Percentiles rank a stretch among this genome's conserved stretches.
Evolutionary conservation across 2,329 filamentous ascomycete species (phyloP).

Genomic region (Talaromyces amestolkiae): DNA sequence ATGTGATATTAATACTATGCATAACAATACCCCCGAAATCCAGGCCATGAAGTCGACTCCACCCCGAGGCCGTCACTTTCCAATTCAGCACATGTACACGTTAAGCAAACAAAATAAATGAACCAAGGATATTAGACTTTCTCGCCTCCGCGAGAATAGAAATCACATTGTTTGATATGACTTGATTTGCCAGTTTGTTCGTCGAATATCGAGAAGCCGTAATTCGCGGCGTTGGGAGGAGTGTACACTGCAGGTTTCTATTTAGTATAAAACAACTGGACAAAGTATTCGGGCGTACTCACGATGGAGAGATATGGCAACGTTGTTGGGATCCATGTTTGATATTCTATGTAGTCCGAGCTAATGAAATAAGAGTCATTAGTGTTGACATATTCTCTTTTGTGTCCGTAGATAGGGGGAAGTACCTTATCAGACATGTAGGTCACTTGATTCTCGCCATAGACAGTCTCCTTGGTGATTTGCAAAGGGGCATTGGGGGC

Average conservation of each 20-base stretch:
- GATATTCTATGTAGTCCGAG: slow-evolving; percentile 80
- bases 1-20: background rate
- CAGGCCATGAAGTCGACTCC: background rate
- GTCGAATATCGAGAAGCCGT: slow-evolving; percentile 80
- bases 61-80: background rate
- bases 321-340: slow-evolving; percentile 68
- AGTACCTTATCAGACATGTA: slow-evolving; percentile 80
- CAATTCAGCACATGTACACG: background rate
- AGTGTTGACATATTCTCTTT: background rate
- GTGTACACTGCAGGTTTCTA: slow-evolving; percentile 61
- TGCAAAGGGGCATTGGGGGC: slow-evolving; percentile 55
- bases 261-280: no score
- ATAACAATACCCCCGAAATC: background rate
- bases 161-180: slow-evolving; percentile 68
- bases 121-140: slow-evolving; percentile 25
- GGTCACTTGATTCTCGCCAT: slow-evolving; percentile 67
- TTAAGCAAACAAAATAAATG: background rate
- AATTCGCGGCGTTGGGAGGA: slow-evolving; percentile 80
- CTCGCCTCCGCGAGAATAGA: slow-evolving; percentile 62
- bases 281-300: slow-evolving; percentile 30
- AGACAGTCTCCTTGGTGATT: slow-evolving; percentile 65
- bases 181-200: slow-evolving; percentile 70
- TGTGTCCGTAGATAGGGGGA: background rate
- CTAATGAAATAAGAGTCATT: slow-evolving; percentile 33
- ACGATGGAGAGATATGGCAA: slow-evolving; percentile 80